Conservation (phyloP, 495 filamentous ascomycete species). For the Neurospora sp. region DNA sequence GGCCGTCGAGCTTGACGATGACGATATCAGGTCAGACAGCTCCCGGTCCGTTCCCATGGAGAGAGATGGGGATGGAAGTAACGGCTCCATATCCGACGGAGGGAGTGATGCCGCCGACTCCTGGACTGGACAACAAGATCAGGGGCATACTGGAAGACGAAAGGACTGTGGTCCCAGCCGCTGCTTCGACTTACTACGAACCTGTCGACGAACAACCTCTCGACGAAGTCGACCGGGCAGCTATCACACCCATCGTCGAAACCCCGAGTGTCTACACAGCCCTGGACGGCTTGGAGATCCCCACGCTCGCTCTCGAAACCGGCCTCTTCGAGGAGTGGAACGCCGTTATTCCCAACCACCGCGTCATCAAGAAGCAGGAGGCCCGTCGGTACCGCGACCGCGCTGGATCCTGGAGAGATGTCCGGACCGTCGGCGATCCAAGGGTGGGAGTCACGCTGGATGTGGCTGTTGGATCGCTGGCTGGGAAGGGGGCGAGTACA, state of each 20-base stretch:
- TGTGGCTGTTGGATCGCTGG: conserved; percentile 24
- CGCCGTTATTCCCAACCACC: conserved; percentile 26
- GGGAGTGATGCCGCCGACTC: conserved; percentile 12
- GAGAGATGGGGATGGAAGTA: background rate
- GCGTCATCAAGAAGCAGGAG: conserved; percentile 32
- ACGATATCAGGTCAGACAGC: background rate
- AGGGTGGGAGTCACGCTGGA: conserved; percentile 34
- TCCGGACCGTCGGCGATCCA: conserved; percentile 33
- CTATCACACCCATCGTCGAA: background rate
- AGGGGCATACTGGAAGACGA: conserved; percentile 8
- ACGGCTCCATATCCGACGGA: conserved; percentile 11
- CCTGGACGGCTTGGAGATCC: background rate
- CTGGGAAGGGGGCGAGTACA: background rate
- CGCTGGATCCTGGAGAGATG: conserved; percentile 37
- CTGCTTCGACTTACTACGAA: background rate
- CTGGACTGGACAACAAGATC: background rate
- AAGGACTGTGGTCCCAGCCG: conserved; percentile 3
- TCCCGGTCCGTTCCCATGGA: background rate
- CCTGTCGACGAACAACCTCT: background rate
- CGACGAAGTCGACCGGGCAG: background rate
- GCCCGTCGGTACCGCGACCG: conserved; percentile 35
- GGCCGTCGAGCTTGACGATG: background rate
- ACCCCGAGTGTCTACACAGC: background rate
- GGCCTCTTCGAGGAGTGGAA: conserved; percentile 11
- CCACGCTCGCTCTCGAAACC: background rate